Evolutionary conservation across 768 basidiomycete species (phyloP).

Genomic region (Mycena capillaripes): DNA sequence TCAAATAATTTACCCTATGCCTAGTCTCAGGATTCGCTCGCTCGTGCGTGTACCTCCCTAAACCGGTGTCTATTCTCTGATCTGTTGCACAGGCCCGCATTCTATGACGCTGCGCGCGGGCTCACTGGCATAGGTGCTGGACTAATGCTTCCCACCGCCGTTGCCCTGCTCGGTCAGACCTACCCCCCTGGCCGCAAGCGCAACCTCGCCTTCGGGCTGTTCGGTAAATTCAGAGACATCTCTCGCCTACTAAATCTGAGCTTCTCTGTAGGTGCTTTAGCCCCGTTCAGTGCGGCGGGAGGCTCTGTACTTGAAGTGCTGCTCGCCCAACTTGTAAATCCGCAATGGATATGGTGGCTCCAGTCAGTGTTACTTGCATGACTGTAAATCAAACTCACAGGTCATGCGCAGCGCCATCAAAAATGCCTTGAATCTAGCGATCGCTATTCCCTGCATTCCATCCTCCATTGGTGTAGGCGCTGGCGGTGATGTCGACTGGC

Average conservation of each 20-base stretch:
- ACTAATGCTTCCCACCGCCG: slow-evolving; percentile 7
- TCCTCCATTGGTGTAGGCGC: background rate
- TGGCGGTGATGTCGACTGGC: slow-evolving; percentile 18
- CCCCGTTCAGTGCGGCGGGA: slow-evolving; percentile 17
- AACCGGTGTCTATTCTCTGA: background rate
- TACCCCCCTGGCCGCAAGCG: slow-evolving; percentile 15
- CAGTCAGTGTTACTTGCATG: background rate
- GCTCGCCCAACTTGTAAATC: slow-evolving; percentile 8
- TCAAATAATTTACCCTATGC: background rate
- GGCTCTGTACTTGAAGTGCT: slow-evolving; percentile 8
- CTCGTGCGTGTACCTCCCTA: background rate
- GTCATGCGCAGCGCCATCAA: slow-evolving; percentile 7
- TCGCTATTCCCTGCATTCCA: slow-evolving; percentile 7
- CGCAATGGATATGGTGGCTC: slow-evolving; percentile 24
- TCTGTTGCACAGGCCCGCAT: background rate
- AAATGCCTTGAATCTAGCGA: slow-evolving; percentile 15
- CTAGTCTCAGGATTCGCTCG: slow-evolving; percentile 19
- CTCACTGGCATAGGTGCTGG: slow-evolving; percentile 21
- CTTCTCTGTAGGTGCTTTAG: background rate
- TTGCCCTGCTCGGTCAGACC: slow-evolving; percentile 14
- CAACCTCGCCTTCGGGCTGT: slow-evolving; percentile 11
- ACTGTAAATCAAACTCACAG: background rate
- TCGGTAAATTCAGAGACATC: background rate
- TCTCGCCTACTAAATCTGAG: background rate
- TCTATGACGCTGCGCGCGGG: slow-evolving; percentile 19